Evolutionary conservation across 768 basidiomycete genomes (phyloP).

Genomic region (Pulveroboletus sp.): DNA sequence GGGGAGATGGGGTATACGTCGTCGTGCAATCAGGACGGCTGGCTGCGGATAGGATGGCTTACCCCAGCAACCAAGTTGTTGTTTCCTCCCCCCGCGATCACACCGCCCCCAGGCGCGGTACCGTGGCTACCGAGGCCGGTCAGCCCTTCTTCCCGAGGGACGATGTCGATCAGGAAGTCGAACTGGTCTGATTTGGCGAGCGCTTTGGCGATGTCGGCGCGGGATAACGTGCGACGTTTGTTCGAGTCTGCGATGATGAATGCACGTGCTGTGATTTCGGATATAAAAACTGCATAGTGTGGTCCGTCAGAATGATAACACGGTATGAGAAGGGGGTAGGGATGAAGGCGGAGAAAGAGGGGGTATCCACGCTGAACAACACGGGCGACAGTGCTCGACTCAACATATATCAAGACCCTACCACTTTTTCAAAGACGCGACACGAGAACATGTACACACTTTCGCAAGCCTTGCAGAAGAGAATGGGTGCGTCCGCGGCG

Average conservation of each 20-base stretch:
- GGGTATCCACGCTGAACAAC: too few relatives aligned
- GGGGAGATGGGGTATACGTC: too few relatives aligned
- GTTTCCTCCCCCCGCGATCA: constrained; percentile 3
- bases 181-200: constrained; percentile 92
- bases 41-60: neutral
- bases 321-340: neutral
- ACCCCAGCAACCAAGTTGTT: constrained; percentile 24
- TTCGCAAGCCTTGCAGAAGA: constrained; percentile 98
- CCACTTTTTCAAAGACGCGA: neutral
- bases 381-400: constrained; percentile 4
- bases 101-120: neutral
- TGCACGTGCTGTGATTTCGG: constrained; percentile 93
- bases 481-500: constrained; percentile 92
- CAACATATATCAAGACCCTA: neutral
- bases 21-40: neutral
- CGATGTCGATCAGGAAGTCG: constrained; percentile 95
- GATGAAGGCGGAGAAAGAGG: too few relatives aligned
- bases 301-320: neutral
- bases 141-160: constrained; percentile 72
- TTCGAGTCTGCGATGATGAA: constrained; percentile 94
- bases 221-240: constrained; percentile 92
- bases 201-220: constrained; percentile 91
- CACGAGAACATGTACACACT: constrained; percentile 50
- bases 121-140: constrained; percentile 18
- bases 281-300: constrained; percentile 74